Conservation (phyloP, 1,284 basidiomycete genomes). For the Leccinum angustisporum region DNA sequence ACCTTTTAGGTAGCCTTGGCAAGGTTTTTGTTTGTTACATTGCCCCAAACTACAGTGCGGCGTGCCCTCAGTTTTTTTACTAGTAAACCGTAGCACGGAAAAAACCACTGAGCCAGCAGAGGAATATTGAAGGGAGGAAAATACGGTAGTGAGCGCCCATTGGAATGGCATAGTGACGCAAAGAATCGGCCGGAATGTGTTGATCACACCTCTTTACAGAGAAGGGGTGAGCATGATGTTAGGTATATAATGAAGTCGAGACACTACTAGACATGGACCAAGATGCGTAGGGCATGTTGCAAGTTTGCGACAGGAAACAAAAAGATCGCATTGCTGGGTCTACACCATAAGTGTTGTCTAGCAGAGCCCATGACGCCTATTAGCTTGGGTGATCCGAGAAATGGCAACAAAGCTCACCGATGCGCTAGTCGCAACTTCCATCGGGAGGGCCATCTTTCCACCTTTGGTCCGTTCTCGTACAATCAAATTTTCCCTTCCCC, state of each 20-base stretch:
- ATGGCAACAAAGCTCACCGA: conserved; percentile 13
- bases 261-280: neutral
- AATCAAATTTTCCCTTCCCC: conserved; percentile 83
- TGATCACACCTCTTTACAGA: neutral
- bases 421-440: conserved; percentile 77
- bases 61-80: neutral
- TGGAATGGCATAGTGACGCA: neutral
- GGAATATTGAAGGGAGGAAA: neutral
- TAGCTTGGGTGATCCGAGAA: neutral
- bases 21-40: neutral
- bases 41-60: neutral
- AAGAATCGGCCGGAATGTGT: neutral
- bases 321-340: neutral
- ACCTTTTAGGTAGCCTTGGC: neutral
- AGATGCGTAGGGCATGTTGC: conserved; percentile 4
- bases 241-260: neutral
- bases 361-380: neutral
- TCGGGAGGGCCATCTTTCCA: conserved; percentile 91
- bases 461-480: conserved; percentile 73
- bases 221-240: neutral
- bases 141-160: neutral
- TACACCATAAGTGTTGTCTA: neutral
- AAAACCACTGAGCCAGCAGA: neutral
- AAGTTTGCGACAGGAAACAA: neutral
- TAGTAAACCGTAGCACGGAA: neutral